A percentile compares a stretch with the other conserved stretches of the same genome.
These are phyloP conservation scores for Monosporascus sp. DNA, from an alignment of 2,329 filamentous ascomycete species.

Conservation along the genomic window DNA sequence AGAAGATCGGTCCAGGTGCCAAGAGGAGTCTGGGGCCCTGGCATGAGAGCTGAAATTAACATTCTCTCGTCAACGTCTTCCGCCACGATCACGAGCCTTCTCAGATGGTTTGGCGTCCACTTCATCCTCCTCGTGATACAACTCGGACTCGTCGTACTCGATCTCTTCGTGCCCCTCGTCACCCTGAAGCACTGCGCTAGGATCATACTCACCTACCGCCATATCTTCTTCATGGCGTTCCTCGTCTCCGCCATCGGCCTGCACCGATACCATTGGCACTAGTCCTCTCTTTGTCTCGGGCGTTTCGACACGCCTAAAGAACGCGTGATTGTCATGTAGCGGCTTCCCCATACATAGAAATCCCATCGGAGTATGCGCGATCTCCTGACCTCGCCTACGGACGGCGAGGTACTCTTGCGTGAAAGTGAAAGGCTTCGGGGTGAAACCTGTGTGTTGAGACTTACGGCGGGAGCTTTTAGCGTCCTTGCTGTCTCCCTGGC, in stretches of 20 bases:
- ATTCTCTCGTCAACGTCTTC: not conserved
- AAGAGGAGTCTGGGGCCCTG: not conserved
- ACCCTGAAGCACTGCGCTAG: conserved; percentile 11
- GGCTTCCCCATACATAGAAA: conserved; percentile 48
- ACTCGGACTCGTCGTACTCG: conserved; percentile 18
- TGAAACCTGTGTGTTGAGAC: conserved; percentile 17
- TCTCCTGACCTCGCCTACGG: conserved; percentile 52
- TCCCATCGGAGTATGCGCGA: conserved; percentile 55
- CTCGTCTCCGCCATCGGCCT: conserved; percentile 7
- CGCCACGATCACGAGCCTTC: not conserved
- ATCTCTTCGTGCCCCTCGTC: conserved; percentile 13
- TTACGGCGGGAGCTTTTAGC: conserved; percentile 1
- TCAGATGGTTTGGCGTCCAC: not conserved
- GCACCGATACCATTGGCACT: conserved; percentile 4
- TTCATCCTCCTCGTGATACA: conserved; percentile 6
- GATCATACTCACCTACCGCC: conserved; percentile 16
- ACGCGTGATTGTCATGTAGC: conserved; percentile 42
- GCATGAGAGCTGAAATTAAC: not conserved
- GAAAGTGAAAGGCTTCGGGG: conserved; percentile 37
- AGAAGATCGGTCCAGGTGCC: not conserved
- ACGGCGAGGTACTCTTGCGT: conserved; percentile 52
- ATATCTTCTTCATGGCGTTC: conserved; percentile 8
- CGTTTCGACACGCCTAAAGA: conserved; percentile 35
- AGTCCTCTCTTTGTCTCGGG: conserved; percentile 2
- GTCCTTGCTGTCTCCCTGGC: not conserved